Base-by-base conservation (phyloP, 2,329 filamentous ascomycete species). In the Fusarium paranaense region DNA sequence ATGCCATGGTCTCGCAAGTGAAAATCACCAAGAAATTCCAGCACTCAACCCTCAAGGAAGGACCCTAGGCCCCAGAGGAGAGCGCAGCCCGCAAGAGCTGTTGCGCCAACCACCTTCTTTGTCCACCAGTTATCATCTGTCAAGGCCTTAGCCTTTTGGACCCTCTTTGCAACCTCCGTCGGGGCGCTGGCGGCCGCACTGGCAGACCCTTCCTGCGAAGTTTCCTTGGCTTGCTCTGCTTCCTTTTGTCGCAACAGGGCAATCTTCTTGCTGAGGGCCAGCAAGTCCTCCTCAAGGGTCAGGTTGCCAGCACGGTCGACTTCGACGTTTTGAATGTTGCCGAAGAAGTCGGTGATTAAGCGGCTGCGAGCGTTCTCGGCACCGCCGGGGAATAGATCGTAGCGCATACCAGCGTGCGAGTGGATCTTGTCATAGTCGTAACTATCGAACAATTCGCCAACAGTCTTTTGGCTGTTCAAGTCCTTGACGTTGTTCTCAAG, bases 251-350 rank as follows among this genome's bases (percentile, higher is more conserved):
- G 87, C 78, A 89, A 82, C 70, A 87, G 83, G 4, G 88, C 87
- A 76, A 93, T 92, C 40, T 89, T 91, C 83, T 86, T 88, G 80
- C 94, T 93, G 57, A 98, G 88, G n/a, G 92, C 90, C 37, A 93
- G 84, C 70, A 98, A 83, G 78, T 98, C 95, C 76, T 95, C 92
- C 59, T 92, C 91, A 54, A 91, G 88, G 40, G 85, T 89, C 63
- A 86, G 84, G 69, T 88, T 89, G 67, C 89, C 87, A 52, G 86
- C 85, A 30, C 87, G 88, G 75, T 97, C 94, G 5, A 98, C 91
- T 83, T 98, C 97, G 5, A 99, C 95, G 76, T 96, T 97, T 82
- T 99, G 97, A 16, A 98, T 95, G 81, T 98, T 99, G 27, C 97
- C 97, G 74, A 99, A 98, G 84, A 99, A 99, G 81, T 99, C 97